Evolutionary conservation across 2,329 filamentous ascomycete genomes (phyloP), one percentile per base, ranked within the genome.

Genomic region (Alternaria tenuissima): DNA sequence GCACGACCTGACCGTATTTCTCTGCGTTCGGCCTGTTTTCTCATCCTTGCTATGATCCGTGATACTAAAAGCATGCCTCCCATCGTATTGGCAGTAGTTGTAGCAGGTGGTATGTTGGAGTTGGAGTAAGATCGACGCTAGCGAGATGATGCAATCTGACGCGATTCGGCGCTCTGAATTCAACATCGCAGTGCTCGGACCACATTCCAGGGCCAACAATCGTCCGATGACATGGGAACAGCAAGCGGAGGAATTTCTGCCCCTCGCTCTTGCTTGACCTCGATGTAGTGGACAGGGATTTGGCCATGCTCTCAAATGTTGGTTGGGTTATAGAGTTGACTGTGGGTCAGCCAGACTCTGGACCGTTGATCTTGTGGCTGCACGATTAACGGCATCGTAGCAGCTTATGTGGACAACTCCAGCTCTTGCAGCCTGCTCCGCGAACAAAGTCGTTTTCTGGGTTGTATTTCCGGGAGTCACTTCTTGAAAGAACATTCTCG

Each of bases 61-160:
- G 34, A 26, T 26, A 8, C 32, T 7, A 49, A 38, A 14, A 38
- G 30, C 14, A 24, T 3, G 6, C 22, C 20, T 49, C 8, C 36
- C 20, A 34, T 9, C 34, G 6, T 55, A 28, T 20, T 26, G 14
- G 7, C 7, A 44, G 18, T 32, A 47, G 12, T 11, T 46, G 51
- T 41, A 18, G 42, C 24, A 44, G 28, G 5, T 43, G 28, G 3
- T 43, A 38, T 59, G 48, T 39, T 64, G 64, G 60, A 61, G 67
- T 66, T 56, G 58, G 60, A 58, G 61, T 61, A 49, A 34, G 42
- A 49, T 55, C 36, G 41, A 42, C 60, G 59, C 64, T 67, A 67
- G 48, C 42, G 52, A 65, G 52, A 65, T 69, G 64, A 52, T 57
- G 56, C 51, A 52, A 71, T 65, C 62, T 69, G 64, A 55, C 58